These are phyloP conservation scores for Coemansia sp. DNA, from an alignment of 192 early-diverging fungal species.

Conservation along the genomic window DNA sequence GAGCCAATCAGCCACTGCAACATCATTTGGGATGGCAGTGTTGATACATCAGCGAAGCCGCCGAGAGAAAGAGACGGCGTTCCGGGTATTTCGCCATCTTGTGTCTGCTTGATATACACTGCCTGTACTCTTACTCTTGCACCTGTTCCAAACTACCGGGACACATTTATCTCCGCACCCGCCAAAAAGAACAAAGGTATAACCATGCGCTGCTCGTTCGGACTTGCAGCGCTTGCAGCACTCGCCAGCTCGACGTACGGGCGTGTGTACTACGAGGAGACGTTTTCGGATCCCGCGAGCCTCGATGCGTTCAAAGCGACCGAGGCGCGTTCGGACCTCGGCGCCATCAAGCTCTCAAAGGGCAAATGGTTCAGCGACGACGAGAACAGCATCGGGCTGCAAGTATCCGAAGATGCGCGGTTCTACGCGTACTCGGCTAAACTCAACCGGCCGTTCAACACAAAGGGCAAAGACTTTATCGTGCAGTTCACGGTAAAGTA, in stretches of 20 bases:
- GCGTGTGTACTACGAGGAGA: constrained; percentile 86
- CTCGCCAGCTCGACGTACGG: constrained; percentile 43
- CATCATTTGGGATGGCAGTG: background rate
- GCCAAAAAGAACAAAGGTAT: background rate
- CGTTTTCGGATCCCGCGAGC: constrained; percentile 64
- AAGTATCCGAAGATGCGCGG: constrained; percentile 76
- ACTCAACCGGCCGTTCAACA: constrained; percentile 72
- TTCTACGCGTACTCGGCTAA: constrained; percentile 85
- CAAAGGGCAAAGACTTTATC: constrained; percentile 80
- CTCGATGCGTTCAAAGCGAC: constrained; percentile 73
- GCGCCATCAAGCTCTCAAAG: constrained; percentile 67
- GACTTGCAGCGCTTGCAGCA: constrained; percentile 43
- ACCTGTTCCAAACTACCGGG: constrained; percentile 5
- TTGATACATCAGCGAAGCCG: background rate
- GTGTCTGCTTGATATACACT: no score
- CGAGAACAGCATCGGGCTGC: constrained; percentile 66
- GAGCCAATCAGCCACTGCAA: constrained; percentile 8
- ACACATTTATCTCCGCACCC: background rate
- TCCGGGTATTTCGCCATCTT: no score
- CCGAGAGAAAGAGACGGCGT: background rate
- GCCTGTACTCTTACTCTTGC: background rate
- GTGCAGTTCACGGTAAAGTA: constrained; percentile 91
- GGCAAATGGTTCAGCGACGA: constrained; percentile 79
- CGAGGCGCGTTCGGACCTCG: constrained; percentile 66
- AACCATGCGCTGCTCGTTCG: constrained; percentile 49